A percentile compares a stretch with the other conserved stretches of the same genome.
phyloP scores from a whole-genome alignment of 192 early-diverging fungal genomes.

The Coemansia sp. region DNA sequence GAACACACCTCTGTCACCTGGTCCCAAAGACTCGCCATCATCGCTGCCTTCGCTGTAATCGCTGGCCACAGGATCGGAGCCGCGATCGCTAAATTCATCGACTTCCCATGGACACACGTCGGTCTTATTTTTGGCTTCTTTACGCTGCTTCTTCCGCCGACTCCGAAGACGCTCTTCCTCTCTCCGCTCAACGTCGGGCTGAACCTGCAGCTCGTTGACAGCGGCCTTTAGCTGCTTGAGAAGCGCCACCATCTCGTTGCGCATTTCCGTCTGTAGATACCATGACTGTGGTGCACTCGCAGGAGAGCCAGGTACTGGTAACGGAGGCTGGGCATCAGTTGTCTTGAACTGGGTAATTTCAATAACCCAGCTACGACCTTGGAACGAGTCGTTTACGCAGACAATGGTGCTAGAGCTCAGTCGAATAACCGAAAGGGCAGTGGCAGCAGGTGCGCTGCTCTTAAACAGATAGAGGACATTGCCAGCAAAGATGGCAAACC shows the following conservation, averaged over 20 bases:
- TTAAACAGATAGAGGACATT: conserved; percentile 51
- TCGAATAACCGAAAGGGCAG: conserved; percentile 28
- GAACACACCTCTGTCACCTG: conserved; percentile 2
- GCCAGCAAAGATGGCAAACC: conserved; percentile 49
- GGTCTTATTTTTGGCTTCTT: conserved; percentile 35
- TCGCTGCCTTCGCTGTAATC: conserved; percentile 11
- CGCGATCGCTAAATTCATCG: conserved; percentile 48
- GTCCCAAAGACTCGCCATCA: background rate
- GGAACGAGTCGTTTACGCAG: conserved; percentile 53
- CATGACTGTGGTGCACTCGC: conserved; percentile 34
- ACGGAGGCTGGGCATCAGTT: background rate
- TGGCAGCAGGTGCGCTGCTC: conserved; percentile 45
- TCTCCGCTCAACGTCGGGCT: conserved; percentile 42
- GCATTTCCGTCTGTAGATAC: conserved; percentile 48
- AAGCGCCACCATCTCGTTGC: conserved; percentile 49
- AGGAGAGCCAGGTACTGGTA: background rate
- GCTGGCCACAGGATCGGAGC: conserved; percentile 12
- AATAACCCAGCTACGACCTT: conserved; percentile 48
- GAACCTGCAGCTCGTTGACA: conserved; percentile 42
- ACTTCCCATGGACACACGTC: conserved; percentile 53
- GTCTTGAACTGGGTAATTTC: conserved; percentile 34
- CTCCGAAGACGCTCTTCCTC: conserved; percentile 49
- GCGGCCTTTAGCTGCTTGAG: conserved; percentile 52
- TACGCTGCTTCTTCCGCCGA: conserved; percentile 38
- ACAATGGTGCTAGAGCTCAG: conserved; percentile 36